Conservation (phyloP, 2,329 filamentous ascomycete genomes). For the Chrysoporthe puriensis region DNA sequence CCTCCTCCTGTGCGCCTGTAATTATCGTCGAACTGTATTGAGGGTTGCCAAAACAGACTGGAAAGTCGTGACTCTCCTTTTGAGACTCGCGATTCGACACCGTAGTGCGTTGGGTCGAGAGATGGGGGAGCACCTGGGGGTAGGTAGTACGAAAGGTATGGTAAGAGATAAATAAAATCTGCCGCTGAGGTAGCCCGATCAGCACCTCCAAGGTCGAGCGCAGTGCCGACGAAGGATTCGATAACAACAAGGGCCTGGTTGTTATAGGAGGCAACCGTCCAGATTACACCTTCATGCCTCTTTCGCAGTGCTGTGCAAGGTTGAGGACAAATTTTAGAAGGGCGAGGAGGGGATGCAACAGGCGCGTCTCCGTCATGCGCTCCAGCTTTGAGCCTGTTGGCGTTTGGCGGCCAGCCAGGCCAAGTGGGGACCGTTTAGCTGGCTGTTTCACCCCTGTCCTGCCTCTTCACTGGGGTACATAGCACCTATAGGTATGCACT, state of each 20-base stretch:
- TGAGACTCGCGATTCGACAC: constrained; percentile 2
- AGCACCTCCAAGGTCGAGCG: constrained; percentile 3
- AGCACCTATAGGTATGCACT: neutral
- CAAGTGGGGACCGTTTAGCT: constrained; percentile 8
- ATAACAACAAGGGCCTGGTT: neutral
- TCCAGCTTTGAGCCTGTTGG: constrained; percentile 13
- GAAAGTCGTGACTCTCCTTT: constrained; percentile 20
- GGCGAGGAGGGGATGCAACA: neutral
- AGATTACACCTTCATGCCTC: constrained; percentile 23
- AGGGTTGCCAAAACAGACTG: neutral
- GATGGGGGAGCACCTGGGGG: constrained; percentile 8
- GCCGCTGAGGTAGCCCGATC: constrained; percentile 16
- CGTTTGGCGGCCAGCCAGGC: constrained; percentile 13
- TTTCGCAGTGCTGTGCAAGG: constrained; percentile 1
- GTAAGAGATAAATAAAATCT: constrained; percentile 25
- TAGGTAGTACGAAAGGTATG: constrained; percentile 5
- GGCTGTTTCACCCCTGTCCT: constrained; percentile 8
- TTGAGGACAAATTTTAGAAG: constrained; percentile 25
- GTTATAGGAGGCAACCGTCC: constrained; percentile 6
- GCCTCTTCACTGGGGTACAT: neutral
- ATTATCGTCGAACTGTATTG: constrained; percentile 2
- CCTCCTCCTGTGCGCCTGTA: neutral
- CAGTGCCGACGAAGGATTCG: neutral
- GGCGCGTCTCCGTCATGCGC: constrained; percentile 20
- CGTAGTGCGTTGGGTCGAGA: neutral